Percentiles rank a stretch among this genome's conserved stretches.
Conservation (phyloP, 306 rosid species). For the Adenanthera pavonina region DNA sequence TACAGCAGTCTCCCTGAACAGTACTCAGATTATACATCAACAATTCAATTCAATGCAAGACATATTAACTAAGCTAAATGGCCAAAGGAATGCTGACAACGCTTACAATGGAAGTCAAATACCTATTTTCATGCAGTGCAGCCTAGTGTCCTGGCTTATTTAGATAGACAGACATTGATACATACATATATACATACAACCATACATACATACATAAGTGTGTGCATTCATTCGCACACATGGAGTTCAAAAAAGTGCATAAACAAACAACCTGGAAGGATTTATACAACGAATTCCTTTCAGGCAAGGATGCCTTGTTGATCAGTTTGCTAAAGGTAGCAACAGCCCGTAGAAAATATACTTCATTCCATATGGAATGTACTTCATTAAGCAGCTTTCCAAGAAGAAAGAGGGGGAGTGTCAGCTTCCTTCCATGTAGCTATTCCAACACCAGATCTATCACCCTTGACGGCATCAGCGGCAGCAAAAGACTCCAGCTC, state of each 20-base stretch:
- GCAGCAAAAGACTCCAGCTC: conserved; percentile 65
- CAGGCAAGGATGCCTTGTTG: background rate
- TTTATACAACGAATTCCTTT: background rate
- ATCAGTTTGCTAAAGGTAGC: conserved; percentile 8
- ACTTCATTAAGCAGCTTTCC: conserved; percentile 41
- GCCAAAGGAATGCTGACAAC: background rate
- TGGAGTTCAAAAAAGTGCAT: background rate
- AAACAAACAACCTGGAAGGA: background rate
- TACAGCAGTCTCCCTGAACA: background rate
- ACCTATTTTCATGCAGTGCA: background rate
- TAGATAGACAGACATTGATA: background rate
- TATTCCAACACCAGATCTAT: background rate
- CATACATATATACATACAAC: too few relatives aligned
- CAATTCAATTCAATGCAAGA: background rate
- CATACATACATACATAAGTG: too few relatives aligned
- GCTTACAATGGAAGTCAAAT: too few relatives aligned
- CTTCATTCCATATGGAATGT: background rate
- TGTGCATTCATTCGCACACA: too few relatives aligned
- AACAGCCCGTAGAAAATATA: background rate
- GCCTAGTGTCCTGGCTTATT: background rate
- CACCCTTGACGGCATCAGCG: conserved; percentile 55
- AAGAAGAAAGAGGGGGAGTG: conserved; percentile 71
- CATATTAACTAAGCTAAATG: background rate
- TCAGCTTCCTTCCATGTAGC: conserved; percentile 54
- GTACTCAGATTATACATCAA: background rate